These are phyloP conservation scores for Neurospora discreta DNA, from an alignment of 495 filamentous ascomycete genomes.

Conservation along the genomic window DNA sequence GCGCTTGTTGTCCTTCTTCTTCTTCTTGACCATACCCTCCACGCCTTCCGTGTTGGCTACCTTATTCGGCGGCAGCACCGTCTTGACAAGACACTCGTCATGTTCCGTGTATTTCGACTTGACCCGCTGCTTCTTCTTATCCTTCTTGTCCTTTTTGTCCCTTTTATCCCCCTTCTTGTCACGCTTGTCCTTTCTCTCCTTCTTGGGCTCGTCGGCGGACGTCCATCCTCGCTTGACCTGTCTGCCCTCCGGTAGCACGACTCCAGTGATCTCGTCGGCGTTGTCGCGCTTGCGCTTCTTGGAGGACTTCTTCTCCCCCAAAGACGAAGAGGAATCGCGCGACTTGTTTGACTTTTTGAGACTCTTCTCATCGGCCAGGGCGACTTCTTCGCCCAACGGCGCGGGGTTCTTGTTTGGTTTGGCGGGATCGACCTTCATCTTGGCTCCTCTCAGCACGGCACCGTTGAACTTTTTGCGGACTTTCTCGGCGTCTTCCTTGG, in stretches of 20 bases:
- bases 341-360: constrained; percentile 27
- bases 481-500: constrained; percentile 70
- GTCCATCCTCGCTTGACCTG: constrained; percentile 90
- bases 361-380: constrained; percentile 26
- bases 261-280: constrained; percentile 47
- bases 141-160: constrained; percentile 36
- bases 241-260: constrained; percentile 59
- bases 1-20: constrained; percentile 37
- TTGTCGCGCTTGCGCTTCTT: constrained; percentile 45
- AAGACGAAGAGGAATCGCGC: not conserved
- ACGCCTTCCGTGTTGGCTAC: constrained; percentile 29
- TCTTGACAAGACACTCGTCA: constrained; percentile 70
- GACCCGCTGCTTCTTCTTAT: constrained; percentile 42
- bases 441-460: constrained; percentile 69
- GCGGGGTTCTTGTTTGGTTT: constrained; percentile 36
- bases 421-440: constrained; percentile 74
- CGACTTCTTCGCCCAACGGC: constrained; percentile 19
- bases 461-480: constrained; percentile 91
- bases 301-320: constrained; percentile 41
- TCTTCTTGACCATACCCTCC: constrained; percentile 42
- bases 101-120: constrained; percentile 71
- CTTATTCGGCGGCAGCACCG: constrained; percentile 57
- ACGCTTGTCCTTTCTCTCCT: constrained; percentile 37
- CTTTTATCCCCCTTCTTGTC: constrained; percentile 37
- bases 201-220: constrained; percentile 46